Evolutionary conservation across 2,329 filamentous ascomycete species (phyloP), one percentile per base, ranked within the genome.

Genomic region (Beauveria bassiana): DNA sequence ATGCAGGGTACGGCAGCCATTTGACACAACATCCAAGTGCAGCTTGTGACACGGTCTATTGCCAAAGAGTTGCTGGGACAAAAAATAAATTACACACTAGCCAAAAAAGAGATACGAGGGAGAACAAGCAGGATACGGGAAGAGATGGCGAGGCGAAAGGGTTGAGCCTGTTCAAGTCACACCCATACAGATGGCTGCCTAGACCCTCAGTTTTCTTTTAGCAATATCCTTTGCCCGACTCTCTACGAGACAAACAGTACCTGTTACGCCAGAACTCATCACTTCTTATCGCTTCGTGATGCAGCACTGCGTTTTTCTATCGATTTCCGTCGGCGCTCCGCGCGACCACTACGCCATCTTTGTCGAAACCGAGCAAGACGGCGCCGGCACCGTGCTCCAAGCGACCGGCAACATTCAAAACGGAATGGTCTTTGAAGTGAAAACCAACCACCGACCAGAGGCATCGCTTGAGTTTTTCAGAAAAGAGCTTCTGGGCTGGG

Each of bases 371-470:
- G 38, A 43, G 28, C 38, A 20, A 12, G 42, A 43, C 38, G 56
- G 59, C 16, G 9, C 34, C 20, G 62, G 60, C 20, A 40, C 26
- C 16, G 20, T 64, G 12, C 68, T 70, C 60, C 68, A 73, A 38
- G 70, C 73, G 24, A 68, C 65, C 3, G 70, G 70, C 38, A 68
- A 70, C 60, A 71, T 73, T 52, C 68, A 72, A 49, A 64, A 64
- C 53, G 69, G 70, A 20, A 72, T 72, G 68, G 47, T 18, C 10
- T 70, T 68, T 54, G 65, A 70, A 22, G 47, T 66, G 38, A 68
- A 65, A 47, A 34, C 57, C 1, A 43, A 28, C 26, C 56, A 64
- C 20, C 42, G 61, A 1, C 69, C 68, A 1, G 66, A 68, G 56
- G 49, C 67, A 8, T 66, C 66, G 3, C 50, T 45, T 6, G 61